Conservation (phyloP, 129 eudicot genomes). For the Flaveria ramosissima region DNA sequence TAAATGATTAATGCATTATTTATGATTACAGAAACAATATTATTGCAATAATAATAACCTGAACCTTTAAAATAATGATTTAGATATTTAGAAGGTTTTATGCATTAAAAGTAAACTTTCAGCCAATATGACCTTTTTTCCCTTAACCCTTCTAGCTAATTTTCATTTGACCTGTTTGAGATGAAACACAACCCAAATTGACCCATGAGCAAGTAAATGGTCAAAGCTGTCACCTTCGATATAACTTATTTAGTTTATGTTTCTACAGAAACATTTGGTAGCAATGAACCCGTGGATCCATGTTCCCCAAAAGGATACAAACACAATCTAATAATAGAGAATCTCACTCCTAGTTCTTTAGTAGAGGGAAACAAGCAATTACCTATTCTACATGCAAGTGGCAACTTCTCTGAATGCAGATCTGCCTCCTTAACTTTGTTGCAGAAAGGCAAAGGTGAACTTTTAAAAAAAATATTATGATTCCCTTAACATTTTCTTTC, state of each 20-base stretch:
- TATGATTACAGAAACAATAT: background rate
- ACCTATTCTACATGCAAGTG: slow-evolving; percentile 57
- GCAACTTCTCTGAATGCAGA: slow-evolving; percentile 92
- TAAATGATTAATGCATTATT: background rate
- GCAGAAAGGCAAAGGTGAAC: slow-evolving; percentile 76
- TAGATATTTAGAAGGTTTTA: background rate
- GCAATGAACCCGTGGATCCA: slow-evolving; percentile 59
- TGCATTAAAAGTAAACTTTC: background rate
- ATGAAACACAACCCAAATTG: background rate
- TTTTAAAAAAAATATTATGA: background rate
- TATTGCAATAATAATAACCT: background rate
- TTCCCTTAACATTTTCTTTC: background rate
- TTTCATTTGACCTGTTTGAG: background rate
- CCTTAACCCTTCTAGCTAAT: background rate
- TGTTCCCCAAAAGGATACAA: slow-evolving; percentile 85
- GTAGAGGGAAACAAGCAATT: slow-evolving; percentile 38
- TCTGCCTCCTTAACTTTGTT: slow-evolving; percentile 70
- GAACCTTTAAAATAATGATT: background rate
- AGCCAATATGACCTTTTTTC: background rate
- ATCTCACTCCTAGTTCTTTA: slow-evolving; percentile 48
- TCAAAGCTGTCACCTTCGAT: background rate
- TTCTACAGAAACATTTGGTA: slow-evolving; percentile 47
- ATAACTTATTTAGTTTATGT: slow-evolving; percentile 21
- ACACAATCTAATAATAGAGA: slow-evolving; percentile 33
- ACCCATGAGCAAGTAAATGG: background rate